Conservation (phyloP, 1,284 basidiomycete genomes). For the Schizophyllum commune region DNA sequence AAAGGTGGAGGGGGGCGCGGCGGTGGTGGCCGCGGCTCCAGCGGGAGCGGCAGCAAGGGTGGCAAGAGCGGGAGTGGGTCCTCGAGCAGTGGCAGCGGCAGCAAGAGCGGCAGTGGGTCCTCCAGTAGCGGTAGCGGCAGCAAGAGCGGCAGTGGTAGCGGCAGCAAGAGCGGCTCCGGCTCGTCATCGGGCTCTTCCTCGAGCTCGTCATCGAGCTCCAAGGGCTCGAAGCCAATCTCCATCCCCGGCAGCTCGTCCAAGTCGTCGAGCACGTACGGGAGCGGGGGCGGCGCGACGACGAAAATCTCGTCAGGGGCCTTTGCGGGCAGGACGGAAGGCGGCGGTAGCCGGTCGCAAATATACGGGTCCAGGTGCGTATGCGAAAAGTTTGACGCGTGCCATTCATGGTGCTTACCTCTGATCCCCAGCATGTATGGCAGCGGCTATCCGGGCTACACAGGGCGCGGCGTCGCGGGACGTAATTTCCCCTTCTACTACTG, state of each 20-base stretch:
- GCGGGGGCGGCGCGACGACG: conserved; percentile 22
- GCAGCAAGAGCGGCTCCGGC: not conserved
- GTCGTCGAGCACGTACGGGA: conserved; percentile 20
- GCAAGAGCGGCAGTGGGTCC: not conserved
- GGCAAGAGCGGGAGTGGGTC: not conserved
- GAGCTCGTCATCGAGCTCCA: conserved; percentile 1
- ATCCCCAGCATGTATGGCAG: conserved; percentile 43
- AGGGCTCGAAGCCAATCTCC: conserved; percentile 1
- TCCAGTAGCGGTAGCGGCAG: not conserved
- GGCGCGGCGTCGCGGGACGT: conserved; percentile 35
- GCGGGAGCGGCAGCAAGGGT: too few relatives aligned
- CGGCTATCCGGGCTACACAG: conserved; percentile 41
- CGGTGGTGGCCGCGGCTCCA: too few relatives aligned
- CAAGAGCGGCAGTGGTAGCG: not conserved
- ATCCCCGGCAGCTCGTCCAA: conserved; percentile 16
- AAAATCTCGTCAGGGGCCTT: conserved; percentile 29
- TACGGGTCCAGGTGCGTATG: conserved; percentile 25
- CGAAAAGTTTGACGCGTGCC: not conserved
- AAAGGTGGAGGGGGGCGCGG: too few relatives aligned
- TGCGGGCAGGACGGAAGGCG: conserved; percentile 26
- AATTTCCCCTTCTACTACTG: conserved; percentile 54
- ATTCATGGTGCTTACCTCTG: not conserved
- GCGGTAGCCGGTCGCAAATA: conserved; percentile 28
- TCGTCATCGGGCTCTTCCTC: not conserved
- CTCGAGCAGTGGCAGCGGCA: not conserved